These are phyloP conservation scores for Westerdykella ornata DNA, from an alignment of 2,329 filamentous ascomycete genomes.

Conservation along the genomic window DNA sequence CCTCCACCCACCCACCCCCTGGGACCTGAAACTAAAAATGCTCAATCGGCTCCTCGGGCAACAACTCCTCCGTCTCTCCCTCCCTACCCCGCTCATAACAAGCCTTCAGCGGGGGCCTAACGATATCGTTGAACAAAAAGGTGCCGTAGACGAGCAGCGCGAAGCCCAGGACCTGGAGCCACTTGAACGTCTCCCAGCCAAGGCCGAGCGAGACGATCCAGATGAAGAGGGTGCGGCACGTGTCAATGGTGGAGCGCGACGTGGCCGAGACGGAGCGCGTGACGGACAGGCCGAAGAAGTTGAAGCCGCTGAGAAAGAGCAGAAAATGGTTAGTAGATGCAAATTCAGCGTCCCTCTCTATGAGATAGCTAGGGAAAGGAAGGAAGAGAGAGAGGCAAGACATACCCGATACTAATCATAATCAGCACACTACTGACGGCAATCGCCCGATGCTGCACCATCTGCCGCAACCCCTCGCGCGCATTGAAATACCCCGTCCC, in stretches of 20 bases:
- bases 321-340: no score
- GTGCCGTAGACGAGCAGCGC: slow-evolving; percentile 89
- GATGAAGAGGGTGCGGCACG: slow-evolving; percentile 94
- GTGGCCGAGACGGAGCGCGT: slow-evolving; percentile 87
- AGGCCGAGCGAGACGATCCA: slow-evolving; percentile 91
- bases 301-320: slow-evolving; percentile 95
- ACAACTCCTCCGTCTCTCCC: slow-evolving; percentile 51
- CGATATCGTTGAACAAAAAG: slow-evolving; percentile 90
- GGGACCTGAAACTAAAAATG: slow-evolving; percentile 40
- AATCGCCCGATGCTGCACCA: slow-evolving; percentile 65
- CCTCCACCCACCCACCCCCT: no score
- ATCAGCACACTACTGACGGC: slow-evolving; percentile 76
- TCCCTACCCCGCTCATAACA: slow-evolving; percentile 46
- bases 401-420: slow-evolving; percentile 95
- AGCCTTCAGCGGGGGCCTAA: slow-evolving; percentile 70
- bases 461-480: slow-evolving; percentile 73
- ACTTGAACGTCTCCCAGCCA: slow-evolving; percentile 97
- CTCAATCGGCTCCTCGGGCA: slow-evolving; percentile 80
- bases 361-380: slow-evolving; percentile 2
- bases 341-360: slow-evolving; percentile 3
- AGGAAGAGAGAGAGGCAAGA: slow-evolving; percentile 14
- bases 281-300: slow-evolving; percentile 95
- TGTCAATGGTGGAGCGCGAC: slow-evolving; percentile 91
- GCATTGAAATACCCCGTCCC: slow-evolving; percentile 89
- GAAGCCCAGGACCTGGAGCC: slow-evolving; percentile 88